Evolutionary conservation across 305 asterid genomes (phyloP), one percentile per base, ranked within the genome.

Genomic region (Lippia alba): DNA sequence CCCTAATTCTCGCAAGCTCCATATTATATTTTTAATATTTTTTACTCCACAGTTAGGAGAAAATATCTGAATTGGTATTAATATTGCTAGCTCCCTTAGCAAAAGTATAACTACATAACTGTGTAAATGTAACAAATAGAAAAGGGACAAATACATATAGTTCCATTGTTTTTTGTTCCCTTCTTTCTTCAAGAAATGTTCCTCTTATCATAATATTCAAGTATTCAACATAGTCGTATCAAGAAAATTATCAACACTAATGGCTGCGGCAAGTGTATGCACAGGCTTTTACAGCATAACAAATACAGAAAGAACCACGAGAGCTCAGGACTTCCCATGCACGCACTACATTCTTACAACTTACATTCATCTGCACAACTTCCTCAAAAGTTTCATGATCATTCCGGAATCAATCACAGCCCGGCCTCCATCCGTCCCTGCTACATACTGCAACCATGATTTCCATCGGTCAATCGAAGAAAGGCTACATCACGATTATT

Each of bases 311-410:
- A 24, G 30, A 24, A 24, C 30, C 30, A 24, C 39, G 33, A 69
- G 69, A 45, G 46, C 64, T 74, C 30, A 33, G 17, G 53, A 18
- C 53, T 58, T 48, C 64, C 66, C 50, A 62, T 74, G 67, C 76
- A 76, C 36, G 73, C 57, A 55, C 6, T 39, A 66, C 56, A 66
- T 53, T 14, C 72, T 45, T 17, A 56, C 19, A 79, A 46, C 75
- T 64, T 34, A 49, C n/a, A 69, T 56, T 74, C 82, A 74, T 71
- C 73, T 70, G 46, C 73, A 44, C 66, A 74, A 74, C 70, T 76
- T 67, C 46, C 36, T 45, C 20, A 50, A 69, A 58, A 68, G 70
- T 54, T 60, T 36, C 50, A 76, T 76, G 78, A 49, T 76, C 77
- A 17, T 70, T 80, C 82, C 45, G 58, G 50, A 50, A 67, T 48